phyloP scores from a whole-genome alignment of 306 rosid genomes.

The Castanospermum australe region DNA sequence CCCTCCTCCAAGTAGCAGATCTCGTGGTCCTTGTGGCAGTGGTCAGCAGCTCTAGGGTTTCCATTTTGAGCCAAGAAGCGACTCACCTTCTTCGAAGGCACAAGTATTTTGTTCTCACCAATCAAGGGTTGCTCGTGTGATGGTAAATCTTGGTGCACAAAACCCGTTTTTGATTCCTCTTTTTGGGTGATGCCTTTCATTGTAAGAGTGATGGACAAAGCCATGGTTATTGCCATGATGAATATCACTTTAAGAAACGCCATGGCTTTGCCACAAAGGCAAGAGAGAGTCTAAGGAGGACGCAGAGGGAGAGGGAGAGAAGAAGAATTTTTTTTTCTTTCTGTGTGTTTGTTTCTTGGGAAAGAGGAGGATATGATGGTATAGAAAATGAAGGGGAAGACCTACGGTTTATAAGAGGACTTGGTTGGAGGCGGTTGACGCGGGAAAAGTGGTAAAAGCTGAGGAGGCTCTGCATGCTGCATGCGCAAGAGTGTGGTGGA shows the following conservation, averaged over 20 bases:
- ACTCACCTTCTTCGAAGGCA: slow-evolving; percentile 59
- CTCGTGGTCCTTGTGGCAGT: slow-evolving; percentile 56
- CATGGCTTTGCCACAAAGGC: slow-evolving; percentile 55
- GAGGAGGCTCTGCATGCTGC: slow-evolving; percentile 16
- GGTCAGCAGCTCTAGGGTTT: slow-evolving; percentile 55
- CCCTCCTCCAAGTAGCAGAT: slow-evolving; percentile 31
- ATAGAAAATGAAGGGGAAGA: slow-evolving; percentile 36
- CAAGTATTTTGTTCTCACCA: not conserved
- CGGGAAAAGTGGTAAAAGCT: slow-evolving; percentile 66
- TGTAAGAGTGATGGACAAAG: slow-evolving; percentile 65
- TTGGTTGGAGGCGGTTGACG: slow-evolving; percentile 50
- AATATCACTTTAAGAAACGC: slow-evolving; percentile 50
- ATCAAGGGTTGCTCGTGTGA: not conserved
- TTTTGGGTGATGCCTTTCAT: slow-evolving; percentile 30
- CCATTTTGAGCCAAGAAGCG: slow-evolving; percentile 51
- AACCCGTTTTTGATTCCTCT: slow-evolving; percentile 1
- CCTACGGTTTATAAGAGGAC: slow-evolving; percentile 51
- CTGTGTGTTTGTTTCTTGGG: slow-evolving; percentile 21
- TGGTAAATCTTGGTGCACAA: not conserved
- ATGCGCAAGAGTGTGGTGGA: slow-evolving; percentile 56
- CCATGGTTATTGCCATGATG: slow-evolving; percentile 73
- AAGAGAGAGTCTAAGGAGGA: not conserved
- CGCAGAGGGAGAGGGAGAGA: not conserved
- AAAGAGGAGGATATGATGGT: slow-evolving; percentile 10
- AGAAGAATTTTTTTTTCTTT: not conserved